Evolutionary conservation across 2,329 filamentous ascomycete species (phyloP), one percentile per base, ranked within the genome.

Genomic region (Colletotrichum brevisporum): DNA sequence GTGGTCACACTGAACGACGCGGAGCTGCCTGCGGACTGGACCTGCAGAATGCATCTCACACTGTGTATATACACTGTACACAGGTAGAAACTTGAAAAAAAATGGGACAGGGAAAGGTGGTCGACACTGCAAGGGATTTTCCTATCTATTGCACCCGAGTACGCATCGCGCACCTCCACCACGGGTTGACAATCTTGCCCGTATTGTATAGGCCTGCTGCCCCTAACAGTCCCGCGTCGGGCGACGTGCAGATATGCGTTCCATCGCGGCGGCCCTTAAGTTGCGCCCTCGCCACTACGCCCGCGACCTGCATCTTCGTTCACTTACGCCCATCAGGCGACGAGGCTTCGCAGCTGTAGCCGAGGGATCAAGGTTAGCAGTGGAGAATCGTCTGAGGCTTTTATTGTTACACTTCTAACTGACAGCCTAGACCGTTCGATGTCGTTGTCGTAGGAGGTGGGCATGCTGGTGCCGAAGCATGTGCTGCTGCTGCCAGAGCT

Each of bases 381-480:
- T 13, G 16, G 8, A 47, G 31, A 10, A 10, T 36, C 31, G 9
- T 10, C 31, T 12, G 31, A 36, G 31, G 10, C 31, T 36, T 2
- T 9, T 10, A 36, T 36, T 36, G 10, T 36, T 36, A 36, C 31
- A 36, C 13, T 6, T n/a, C 47, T 26, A 24, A 24, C 51, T 48
- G 8, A n/a, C 21, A 15, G 47, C 16, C 39, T 70, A 93, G 91
- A 67, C 86, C 89, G 1, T 97, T 93, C 78, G 95, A 99, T 87
- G 96, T 99, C 57, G 87, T 99, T 43, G 95, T 99, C 2, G 94
- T 99, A 71, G 96, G 96, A 63, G 96, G 96, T 70, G 96, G 96
- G 31, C 96, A 99, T 84, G 96, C 96, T 65, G 96, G 96, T 56
- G 93, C 94, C 61, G 96, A 99, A 85, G 96, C 96, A 68, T 95